Percentiles rank a stretch among this genome's conserved stretches.
Evolutionary conservation across 2,329 filamentous ascomycete genomes (phyloP).

Genomic region (Teratosphaeria pseudoeucalypti): DNA sequence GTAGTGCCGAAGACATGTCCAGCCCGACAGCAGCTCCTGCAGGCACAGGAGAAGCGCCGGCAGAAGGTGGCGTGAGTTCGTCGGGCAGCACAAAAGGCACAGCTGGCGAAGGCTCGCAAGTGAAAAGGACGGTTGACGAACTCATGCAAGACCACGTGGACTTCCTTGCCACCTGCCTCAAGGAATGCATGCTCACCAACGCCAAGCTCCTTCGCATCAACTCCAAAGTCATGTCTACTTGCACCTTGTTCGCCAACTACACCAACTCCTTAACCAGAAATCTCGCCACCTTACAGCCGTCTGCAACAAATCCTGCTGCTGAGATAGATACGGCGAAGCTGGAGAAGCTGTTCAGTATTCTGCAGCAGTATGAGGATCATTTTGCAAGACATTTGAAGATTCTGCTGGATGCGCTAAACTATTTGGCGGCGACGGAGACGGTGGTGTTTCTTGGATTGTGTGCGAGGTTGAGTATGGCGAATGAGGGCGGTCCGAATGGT

Average conservation of each 20-base stretch:
- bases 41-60: background rate
- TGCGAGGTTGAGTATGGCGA: slow-evolving; percentile 69
- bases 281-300: slow-evolving; percentile 62
- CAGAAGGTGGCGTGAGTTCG: background rate
- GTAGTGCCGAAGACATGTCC: background rate
- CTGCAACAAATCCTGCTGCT: slow-evolving; percentile 55
- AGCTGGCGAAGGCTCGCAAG: slow-evolving; percentile 4
- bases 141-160: slow-evolving; percentile 99
- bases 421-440: slow-evolving; percentile 94
- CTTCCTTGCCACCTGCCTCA: slow-evolving; percentile 92
- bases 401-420: slow-evolving; percentile 85
- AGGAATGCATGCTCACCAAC: slow-evolving; percentile 98
- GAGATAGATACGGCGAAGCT: slow-evolving; percentile 47
- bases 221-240: slow-evolving; percentile 92
- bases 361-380: slow-evolving; percentile 85
- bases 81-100: slow-evolving; percentile 29
- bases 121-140: slow-evolving; percentile 77
- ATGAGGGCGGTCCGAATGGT: slow-evolving; percentile 47
- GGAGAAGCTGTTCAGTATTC: slow-evolving; percentile 71
- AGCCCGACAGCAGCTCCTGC: background rate
- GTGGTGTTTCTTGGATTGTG: slow-evolving; percentile 85
- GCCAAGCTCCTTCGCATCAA: slow-evolving; percentile 90
- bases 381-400: slow-evolving; percentile 90
- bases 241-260: slow-evolving; percentile 86
- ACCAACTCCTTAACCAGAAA: slow-evolving; percentile 78